Base-by-base conservation (phyloP, 331 rosid species). In the Rosa hybrid region DNA sequence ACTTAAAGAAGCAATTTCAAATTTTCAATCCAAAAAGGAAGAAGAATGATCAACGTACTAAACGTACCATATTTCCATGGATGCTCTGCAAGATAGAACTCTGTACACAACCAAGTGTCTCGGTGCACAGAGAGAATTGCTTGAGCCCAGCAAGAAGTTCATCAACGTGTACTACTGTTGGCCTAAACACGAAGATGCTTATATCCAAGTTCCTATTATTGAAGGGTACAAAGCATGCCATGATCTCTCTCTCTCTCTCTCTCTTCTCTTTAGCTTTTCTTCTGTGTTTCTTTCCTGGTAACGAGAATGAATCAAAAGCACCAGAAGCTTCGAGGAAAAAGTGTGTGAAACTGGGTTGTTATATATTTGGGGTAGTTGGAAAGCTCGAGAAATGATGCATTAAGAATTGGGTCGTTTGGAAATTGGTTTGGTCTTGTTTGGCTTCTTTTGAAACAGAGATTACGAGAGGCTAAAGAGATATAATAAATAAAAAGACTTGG, bases 51-150 rank as follows among this genome's bases (percentile, higher is more conserved):
- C 48, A 51, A 23, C 12, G 49, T 8, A 11, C 71, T 65, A 65
- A 16, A 45, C 27, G 71, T 81, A 92, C 98, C 92, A 76, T 82
- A 78, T 90, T 94, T 82, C 98, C 98, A 89, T 94, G 98, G 88
- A 94, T 90, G 94, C 98, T 94, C 80, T 91, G 92, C 68, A 92
- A 86, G 23, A 92, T 84, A 74, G 91, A 90, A 78, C 85, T 90
- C 4, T 89, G 98, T 25, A 92, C 78, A 86, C 98, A 94, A 59
- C 98, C 98, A 81, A 94, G 94, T 39, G 34, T 73, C 75, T 87
- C 77, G 12, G 97, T 84, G 78, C 59, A 84, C 72, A 81, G 70
- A 70, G 98, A 92, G 83, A 94, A 88, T 3, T 83, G 85, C n/a
- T 89, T 84, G 30, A 94, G 89, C 3, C 78, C 90, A 68, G 83